phyloP scores from a whole-genome alignment of 2,329 filamentous ascomycete genomes.

The Phyllosticta citrichinensis region DNA sequence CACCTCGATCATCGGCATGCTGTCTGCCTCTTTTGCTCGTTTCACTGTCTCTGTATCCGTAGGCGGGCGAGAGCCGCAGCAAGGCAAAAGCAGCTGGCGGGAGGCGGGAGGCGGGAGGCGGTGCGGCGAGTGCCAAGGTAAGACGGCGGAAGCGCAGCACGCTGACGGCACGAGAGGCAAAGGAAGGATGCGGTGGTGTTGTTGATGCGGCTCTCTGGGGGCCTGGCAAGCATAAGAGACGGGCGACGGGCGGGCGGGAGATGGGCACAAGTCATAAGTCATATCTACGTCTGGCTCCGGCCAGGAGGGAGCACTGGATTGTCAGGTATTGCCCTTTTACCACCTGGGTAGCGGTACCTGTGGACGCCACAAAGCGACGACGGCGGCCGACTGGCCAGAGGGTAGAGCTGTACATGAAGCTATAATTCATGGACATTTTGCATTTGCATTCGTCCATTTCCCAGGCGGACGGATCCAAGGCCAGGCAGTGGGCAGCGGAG shows the following conservation, averaged over 20 bases:
- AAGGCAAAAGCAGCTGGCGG: no score
- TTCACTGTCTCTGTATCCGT: background rate
- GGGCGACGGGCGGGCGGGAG: background rate
- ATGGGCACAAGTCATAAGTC: background rate
- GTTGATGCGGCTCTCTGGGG: background rate
- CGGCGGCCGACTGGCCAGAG: no score
- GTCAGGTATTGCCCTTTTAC: no score
- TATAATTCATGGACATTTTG: no score
- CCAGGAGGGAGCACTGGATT: no score
- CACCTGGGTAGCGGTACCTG: no score
- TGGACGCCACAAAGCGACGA: no score
- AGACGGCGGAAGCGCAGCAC: background rate
- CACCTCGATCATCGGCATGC: conserved; percentile 11
- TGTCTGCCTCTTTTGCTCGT: background rate
- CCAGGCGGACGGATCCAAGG: background rate
- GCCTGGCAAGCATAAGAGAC: background rate
- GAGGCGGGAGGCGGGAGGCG: no score
- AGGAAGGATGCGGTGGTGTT: background rate
- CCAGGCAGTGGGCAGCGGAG: no score
- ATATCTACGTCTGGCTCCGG: background rate
- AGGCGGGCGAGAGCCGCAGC: no score
- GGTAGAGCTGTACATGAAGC: no score
- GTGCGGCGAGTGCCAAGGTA: background rate
- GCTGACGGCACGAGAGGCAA: background rate
- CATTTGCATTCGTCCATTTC: no score